Base-by-base conservation (phyloP, 805 yeast species). In the Barnettozyma vustinii region DNA sequence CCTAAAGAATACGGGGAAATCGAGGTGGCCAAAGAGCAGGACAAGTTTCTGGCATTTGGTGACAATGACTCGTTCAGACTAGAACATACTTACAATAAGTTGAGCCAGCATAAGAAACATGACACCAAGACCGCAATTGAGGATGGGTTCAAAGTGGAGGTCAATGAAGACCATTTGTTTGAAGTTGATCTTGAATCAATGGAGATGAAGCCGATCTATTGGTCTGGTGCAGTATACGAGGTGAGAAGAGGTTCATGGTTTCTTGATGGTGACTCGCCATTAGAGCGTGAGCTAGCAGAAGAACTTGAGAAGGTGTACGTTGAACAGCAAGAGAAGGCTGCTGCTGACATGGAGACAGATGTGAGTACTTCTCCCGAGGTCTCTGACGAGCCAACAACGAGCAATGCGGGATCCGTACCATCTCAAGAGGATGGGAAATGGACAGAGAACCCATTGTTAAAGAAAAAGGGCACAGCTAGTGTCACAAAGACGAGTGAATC, bases 211-310 rank as follows among this genome's bases (percentile, higher is more conserved):
- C 95, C 98, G 0, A 76, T 83, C 0, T 92, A 82, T 62, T 92
- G 97, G 97, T 81, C 80, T 8, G 97, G 97, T 1, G 94, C 97
- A 0, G 68, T 71, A 0, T 92, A 82, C 61, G 90, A 87, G 51
- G 84, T 92, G 1, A 72, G 96, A 42, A 69, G 97, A 47, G 96
- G 96, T 1, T 63, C 81, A 1, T 92, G 98, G 98, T 89, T 88
- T 62, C 67, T 72, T 35, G 61, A 75, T 9, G 77, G 77, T 45
- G 79, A 80, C 1, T 58, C 59, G 5, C 95, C 95, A 0, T 65
- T 88, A 25, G 59, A 72, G 9, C 69, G 70, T 1, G 64, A 67
- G 1, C 50, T 82, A 5, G 71, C 94, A 0, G 67, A 70, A 1
- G 80, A 76, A 48, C 58, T 91, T 19, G 97, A 91, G 62, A 58